Evolutionary conservation across 2,329 filamentous ascomycete genomes (phyloP).

Genomic region (Xylariaceae sp.): DNA sequence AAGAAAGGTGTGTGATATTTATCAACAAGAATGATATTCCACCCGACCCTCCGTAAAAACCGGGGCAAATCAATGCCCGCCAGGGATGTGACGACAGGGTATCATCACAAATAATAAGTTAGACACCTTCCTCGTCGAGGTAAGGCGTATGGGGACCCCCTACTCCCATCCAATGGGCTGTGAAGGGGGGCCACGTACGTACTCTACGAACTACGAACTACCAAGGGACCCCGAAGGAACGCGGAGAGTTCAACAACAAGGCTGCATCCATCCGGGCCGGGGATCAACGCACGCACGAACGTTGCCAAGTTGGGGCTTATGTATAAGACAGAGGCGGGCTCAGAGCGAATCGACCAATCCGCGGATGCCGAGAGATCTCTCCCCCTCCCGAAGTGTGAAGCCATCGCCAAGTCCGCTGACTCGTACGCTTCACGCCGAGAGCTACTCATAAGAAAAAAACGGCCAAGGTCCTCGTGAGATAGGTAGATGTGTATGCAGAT

Average conservation of each 20-base stretch:
- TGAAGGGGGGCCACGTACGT: neutral
- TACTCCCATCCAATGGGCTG: neutral
- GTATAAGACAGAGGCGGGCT: neutral
- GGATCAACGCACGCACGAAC: neutral
- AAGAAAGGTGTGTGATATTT: neutral
- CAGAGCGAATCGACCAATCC: neutral
- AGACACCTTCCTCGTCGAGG: neutral
- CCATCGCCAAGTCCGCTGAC: neutral
- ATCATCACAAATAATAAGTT: neutral
- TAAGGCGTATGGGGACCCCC: neutral
- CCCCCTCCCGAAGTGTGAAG: neutral
- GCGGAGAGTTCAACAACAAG: neutral
- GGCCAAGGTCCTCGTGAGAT: neutral
- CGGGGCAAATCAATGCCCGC: neutral
- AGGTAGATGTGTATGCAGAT: too few species aligned
- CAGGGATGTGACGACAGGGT: neutral
- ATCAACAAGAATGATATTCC: neutral
- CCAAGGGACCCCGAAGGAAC: neutral
- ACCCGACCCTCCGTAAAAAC: neutral
- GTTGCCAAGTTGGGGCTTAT: neutral
- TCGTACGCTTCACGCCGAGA: neutral
- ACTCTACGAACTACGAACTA: neutral
- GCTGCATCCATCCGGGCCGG: neutral
- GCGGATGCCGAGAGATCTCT: neutral
- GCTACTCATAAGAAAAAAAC: neutral